Percentiles rank a stretch among this genome's conserved stretches.
phyloP scores from a whole-genome alignment of 169 alveolate genomes.

The Plasmodium knowlesi region DNA sequence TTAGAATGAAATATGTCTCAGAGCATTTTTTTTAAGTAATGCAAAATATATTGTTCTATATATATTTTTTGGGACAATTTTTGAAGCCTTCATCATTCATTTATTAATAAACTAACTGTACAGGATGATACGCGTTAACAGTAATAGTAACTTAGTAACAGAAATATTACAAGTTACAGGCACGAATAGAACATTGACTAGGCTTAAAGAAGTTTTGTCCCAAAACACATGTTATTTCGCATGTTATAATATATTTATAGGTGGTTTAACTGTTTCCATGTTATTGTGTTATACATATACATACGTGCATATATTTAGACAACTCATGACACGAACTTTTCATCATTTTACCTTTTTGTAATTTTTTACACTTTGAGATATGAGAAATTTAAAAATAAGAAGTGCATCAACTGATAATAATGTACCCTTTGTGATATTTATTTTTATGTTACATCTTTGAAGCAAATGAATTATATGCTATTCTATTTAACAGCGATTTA shows the following conservation, averaged over 20 bases:
- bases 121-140: neutral
- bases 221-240: neutral
- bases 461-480: neutral
- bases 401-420: neutral
- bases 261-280: neutral
- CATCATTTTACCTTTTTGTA: neutral
- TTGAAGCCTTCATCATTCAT: neutral
- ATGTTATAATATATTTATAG: neutral
- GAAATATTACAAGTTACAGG: neutral
- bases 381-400: neutral
- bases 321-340: neutral
- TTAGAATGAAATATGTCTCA: neutral
- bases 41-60: neutral
- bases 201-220: neutral
- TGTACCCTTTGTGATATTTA: neutral
- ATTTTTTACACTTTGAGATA: neutral
- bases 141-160: neutral
- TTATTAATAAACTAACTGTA: neutral
- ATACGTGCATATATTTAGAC: neutral
- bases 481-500: constrained; percentile 1
- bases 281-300: neutral
- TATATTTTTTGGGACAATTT: neutral
- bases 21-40: neutral
- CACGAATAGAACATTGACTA: neutral
- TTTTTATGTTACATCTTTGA: neutral